Base-by-base conservation (phyloP, 73 alveolate species). In the Diophrys appendiculata region DNA sequence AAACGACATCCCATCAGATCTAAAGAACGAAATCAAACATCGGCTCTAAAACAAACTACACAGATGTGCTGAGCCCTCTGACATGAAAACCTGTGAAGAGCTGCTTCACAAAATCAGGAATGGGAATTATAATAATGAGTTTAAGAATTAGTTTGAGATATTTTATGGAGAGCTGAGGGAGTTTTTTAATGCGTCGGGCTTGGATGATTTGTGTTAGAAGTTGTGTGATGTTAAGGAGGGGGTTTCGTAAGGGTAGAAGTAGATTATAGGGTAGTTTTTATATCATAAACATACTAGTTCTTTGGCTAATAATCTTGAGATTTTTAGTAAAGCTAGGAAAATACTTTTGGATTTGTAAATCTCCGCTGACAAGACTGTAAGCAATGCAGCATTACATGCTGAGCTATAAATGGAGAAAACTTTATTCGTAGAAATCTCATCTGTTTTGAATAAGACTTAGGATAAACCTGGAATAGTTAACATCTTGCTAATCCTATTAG, bases 21-120 rank as follows among this genome's bases (percentile, higher is more conserved):
- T 91, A 68, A 91, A 91, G 72, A 88, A 84, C 60, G 97, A 91
- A 72, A 88, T 88, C 52, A 94, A 92, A 80, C 95, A 93, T 88
- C 86, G 85, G 76, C 91, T 95, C 68, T 94, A 95, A 87, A 95
- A 95, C 92, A 95, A 95, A 90, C 90, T 95, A 73, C 99, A 95
- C 83, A 89, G 99, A 72, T 91, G 96, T 55, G 99, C 98, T 0
- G 93, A 91, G 52, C 99, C 99, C 2, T 97, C 95, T 33, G 99
- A 95, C 77, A 71, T 95, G 81, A 80, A 84, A 53, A 94, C 95
- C 13, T 85, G 96, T 56, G 97, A 93, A 84, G 86, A 91, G 71
- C 89, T 95, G 70, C 86, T 93, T 54, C 82, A 93, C 68, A 89
- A 94, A 68, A 88, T 95, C 65, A 90, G 92, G 81, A 86, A 90